A percentile compares a stretch with the other conserved stretches of the same genome.
Conservation (phyloP, 1,284 basidiomycete genomes). For the Pseudozyma sp. region DNA sequence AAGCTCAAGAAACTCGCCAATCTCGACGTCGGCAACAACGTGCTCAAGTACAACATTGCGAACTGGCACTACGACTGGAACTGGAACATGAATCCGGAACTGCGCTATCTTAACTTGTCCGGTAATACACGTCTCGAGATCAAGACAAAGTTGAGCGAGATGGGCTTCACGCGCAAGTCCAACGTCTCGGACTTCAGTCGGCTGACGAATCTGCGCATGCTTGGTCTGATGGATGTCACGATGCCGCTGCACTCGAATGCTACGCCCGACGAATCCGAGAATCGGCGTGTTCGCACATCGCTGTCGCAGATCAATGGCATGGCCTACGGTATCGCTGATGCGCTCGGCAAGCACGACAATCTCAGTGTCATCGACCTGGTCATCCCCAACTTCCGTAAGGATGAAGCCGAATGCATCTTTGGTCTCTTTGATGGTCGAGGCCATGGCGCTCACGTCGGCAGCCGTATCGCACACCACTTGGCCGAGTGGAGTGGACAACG, state of each 20-base stretch:
- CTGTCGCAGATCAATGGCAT: slow-evolving; percentile 89
- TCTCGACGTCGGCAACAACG: slow-evolving; percentile 93
- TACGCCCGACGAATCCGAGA: slow-evolving; percentile 87
- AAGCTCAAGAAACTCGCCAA: slow-evolving; percentile 83
- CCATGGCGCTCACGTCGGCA: slow-evolving; percentile 71
- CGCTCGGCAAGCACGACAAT: slow-evolving; percentile 75
- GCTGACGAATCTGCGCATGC: slow-evolving; percentile 82
- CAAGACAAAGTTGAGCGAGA: slow-evolving; percentile 73
- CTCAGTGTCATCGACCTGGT: slow-evolving; percentile 94
- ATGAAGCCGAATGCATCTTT: slow-evolving; percentile 87
- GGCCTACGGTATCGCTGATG: slow-evolving; percentile 97
- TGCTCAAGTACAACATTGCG: slow-evolving; percentile 96
- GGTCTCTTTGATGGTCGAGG: slow-evolving; percentile 85
- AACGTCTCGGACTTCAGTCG: slow-evolving; percentile 87
- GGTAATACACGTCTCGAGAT: slow-evolving; percentile 90
- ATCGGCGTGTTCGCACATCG: slow-evolving; percentile 91
- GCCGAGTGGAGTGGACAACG: slow-evolving; percentile 58
- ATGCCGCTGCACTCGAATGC: slow-evolving; percentile 72
- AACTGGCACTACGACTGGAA: slow-evolving; percentile 99
- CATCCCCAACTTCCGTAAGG: slow-evolving; percentile 84
- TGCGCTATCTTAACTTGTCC: slow-evolving; percentile 89
- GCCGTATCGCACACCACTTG: slow-evolving; percentile 73
- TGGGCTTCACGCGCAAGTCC: slow-evolving; percentile 63
- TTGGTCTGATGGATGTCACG: slow-evolving; percentile 98
- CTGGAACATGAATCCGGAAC: slow-evolving; percentile 96